A percentile compares a stretch with the other conserved stretches of the same genome.
Conservation (phyloP, 768 basidiomycete genomes). For the Termitomyces sp. region DNA sequence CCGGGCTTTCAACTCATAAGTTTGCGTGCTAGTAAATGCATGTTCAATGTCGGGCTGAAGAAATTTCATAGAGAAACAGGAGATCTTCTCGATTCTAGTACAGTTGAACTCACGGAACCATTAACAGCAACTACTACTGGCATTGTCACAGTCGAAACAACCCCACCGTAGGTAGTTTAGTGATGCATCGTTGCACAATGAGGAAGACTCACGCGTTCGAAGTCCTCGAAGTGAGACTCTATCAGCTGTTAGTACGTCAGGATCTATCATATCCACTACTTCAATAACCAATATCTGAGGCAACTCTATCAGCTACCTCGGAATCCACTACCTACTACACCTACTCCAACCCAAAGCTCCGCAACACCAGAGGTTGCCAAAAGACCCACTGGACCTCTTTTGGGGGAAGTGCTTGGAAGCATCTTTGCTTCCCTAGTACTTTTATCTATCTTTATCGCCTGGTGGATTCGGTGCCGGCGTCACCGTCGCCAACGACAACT, state of each 20-base stretch:
- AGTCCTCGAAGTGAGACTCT: no score
- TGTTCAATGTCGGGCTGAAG: background rate
- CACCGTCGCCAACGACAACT: background rate
- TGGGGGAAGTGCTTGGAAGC: background rate
- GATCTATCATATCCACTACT: no score
- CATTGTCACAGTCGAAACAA: no score
- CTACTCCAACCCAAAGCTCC: background rate
- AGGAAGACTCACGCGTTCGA: no score
- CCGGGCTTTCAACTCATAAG: background rate
- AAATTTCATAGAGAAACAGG: background rate
- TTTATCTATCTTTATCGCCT: background rate
- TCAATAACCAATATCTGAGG: background rate
- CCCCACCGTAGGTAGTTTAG: no score
- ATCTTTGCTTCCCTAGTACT: background rate
- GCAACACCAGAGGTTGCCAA: background rate
- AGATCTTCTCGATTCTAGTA: background rate
- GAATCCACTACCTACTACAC: background rate
- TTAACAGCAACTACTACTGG: no score
- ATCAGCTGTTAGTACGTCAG: no score
- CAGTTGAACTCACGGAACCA: background rate
- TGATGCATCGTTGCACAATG: no score
- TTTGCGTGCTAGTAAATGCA: background rate
- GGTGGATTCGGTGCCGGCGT: background rate
- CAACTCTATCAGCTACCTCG: background rate
- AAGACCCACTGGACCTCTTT: background rate